phyloP scores from a whole-genome alignment of 768 basidiomycete species.

The Rhizopogon vesiculosus region DNA sequence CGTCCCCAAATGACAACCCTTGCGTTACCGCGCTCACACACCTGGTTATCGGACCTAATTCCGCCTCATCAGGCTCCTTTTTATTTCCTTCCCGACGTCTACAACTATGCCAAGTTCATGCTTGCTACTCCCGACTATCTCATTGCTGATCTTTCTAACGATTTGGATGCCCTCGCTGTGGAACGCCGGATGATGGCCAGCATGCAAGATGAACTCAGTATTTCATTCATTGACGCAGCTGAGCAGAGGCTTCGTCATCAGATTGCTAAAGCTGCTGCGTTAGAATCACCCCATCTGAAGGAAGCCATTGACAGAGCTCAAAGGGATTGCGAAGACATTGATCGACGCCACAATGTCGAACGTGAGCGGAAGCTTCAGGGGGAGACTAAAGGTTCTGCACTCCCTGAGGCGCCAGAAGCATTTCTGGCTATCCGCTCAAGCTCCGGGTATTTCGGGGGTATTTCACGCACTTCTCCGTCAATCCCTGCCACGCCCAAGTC shows the following conservation, averaged over 20 bases:
- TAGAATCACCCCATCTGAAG: constrained; percentile 66
- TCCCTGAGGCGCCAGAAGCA: constrained; percentile 51
- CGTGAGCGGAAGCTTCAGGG: constrained; percentile 18
- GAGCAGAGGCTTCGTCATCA: constrained; percentile 73
- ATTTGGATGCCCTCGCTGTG: constrained; percentile 64
- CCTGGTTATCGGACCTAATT: constrained; percentile 92
- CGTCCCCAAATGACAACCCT: constrained; percentile 94
- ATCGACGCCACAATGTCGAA: constrained; percentile 29
- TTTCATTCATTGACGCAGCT: constrained; percentile 77
- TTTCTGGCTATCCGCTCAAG: constrained; percentile 35
- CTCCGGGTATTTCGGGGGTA: neutral
- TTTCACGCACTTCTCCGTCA: constrained; percentile 23
- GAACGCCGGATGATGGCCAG: constrained; percentile 66
- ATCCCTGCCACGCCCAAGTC: constrained; percentile 7
- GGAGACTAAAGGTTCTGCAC: constrained; percentile 7
- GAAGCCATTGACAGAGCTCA: constrained; percentile 58
- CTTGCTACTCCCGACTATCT: constrained; percentile 88
- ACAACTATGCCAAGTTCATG: constrained; percentile 90
- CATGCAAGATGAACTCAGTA: constrained; percentile 71
- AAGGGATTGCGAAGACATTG: constrained; percentile 53
- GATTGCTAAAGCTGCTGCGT: constrained; percentile 70
- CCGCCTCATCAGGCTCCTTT: constrained; percentile 93
- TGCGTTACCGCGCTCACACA: constrained; percentile 84
- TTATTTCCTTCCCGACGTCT: constrained; percentile 92
- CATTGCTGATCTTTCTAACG: constrained; percentile 62